These are phyloP conservation scores for Gloeophyllum trabeum DNA, from an alignment of 768 basidiomycete species.

Conservation along the genomic window DNA sequence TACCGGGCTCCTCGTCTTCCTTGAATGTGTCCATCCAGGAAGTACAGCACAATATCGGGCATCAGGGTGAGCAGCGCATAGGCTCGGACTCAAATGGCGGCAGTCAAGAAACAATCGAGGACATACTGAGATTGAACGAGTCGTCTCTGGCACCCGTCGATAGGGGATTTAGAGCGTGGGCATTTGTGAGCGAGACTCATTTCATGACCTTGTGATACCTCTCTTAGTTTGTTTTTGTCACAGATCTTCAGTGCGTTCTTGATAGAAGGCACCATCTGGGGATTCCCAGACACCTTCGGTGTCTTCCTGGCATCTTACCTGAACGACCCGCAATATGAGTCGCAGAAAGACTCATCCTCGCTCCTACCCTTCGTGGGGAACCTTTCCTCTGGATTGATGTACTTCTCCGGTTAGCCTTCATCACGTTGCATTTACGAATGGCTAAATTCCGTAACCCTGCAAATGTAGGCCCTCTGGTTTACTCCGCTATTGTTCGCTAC, in stretches of 20 bases:
- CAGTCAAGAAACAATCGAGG: no score
- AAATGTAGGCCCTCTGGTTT: constrained; percentile 12
- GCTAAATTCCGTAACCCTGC: constrained; percentile 10
- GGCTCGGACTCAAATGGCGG: no score
- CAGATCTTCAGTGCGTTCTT: constrained; percentile 11
- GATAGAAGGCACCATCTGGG: constrained; percentile 16
- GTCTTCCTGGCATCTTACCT: constrained; percentile 17
- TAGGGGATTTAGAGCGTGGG: not conserved
- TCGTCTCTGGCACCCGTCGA: not conserved
- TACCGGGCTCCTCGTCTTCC: no score
- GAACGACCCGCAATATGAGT: constrained; percentile 9
- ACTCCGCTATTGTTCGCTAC: constrained; percentile 14
- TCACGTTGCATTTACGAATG: constrained; percentile 13
- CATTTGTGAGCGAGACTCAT: not conserved
- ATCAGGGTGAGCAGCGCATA: no score
- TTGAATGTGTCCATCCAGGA: no score
- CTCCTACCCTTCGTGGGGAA: constrained; percentile 17
- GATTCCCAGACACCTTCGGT: constrained; percentile 18
- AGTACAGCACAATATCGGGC: no score
- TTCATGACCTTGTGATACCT: not conserved
- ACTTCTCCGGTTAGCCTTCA: no score
- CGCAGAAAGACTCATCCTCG: constrained; percentile 8
- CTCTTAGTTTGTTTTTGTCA: not conserved
- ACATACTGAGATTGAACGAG: no score
- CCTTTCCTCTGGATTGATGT: no score